These are phyloP conservation scores for Aspergillus asperescens DNA, from an alignment of 495 filamentous ascomycete genomes.

Conservation along the genomic window DNA sequence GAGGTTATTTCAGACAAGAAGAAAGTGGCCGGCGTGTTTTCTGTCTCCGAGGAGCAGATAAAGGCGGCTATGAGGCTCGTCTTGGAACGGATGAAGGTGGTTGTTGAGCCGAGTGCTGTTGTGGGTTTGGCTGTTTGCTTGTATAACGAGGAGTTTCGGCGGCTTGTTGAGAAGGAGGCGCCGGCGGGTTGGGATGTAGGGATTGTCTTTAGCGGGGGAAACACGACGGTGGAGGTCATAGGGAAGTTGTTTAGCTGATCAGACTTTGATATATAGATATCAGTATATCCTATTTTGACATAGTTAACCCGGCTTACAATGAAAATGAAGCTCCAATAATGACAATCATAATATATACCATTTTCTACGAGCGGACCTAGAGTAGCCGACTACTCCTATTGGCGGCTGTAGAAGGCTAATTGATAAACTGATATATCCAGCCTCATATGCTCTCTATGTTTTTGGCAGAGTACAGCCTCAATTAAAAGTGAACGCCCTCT, in stretches of 20 bases:
- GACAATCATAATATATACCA: no score
- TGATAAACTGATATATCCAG: neutral
- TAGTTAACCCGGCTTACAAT: no score
- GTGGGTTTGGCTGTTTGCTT: conserved; percentile 79
- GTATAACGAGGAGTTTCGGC: conserved; percentile 79
- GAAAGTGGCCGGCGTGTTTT: conserved; percentile 70
- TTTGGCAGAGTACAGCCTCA: neutral
- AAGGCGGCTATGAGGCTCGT: conserved; percentile 68
- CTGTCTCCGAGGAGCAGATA: conserved; percentile 80
- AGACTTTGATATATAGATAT: neutral
- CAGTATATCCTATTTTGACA: neutral
- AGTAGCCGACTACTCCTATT: no score
- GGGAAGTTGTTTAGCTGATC: conserved; percentile 32
- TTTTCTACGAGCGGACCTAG: no score
- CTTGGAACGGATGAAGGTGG: conserved; percentile 84
- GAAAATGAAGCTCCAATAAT: no score
- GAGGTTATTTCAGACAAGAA: conserved; percentile 64
- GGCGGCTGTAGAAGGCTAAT: neutral
- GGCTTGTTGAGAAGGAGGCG: conserved; percentile 61
- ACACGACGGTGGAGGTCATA: conserved; percentile 78
- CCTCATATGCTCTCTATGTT: neutral
- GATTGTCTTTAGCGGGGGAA: conserved; percentile 83
- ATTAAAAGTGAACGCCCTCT: conserved; percentile 10
- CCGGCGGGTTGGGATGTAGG: conserved; percentile 83
- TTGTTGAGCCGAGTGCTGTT: conserved; percentile 85